These are phyloP conservation scores for Nepenthes mirabilis DNA, from an alignment of 148 eudicot genomes.

Conservation along the genomic window DNA sequence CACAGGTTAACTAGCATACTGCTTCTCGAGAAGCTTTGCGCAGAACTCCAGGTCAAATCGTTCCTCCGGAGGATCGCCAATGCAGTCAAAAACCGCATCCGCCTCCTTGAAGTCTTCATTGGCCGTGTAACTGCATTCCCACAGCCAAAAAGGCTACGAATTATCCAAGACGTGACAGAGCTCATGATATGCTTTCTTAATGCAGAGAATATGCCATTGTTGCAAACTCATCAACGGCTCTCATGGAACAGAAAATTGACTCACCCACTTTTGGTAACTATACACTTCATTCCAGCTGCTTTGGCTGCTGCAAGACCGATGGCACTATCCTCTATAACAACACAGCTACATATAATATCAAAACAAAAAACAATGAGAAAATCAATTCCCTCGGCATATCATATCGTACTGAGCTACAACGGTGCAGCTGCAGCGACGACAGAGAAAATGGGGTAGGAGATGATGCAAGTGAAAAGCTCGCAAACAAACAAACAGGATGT, in stretches of 20 bases:
- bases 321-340: conserved; percentile 88
- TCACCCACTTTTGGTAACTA: conserved; percentile 94
- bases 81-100: conserved; percentile 95
- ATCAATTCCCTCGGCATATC: too few species aligned
- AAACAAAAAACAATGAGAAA: too few species aligned
- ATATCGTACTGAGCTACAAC: too few species aligned
- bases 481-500: too few species aligned
- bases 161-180: too few species aligned
- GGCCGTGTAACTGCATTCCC: conserved; percentile 63
- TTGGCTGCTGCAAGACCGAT: conserved; percentile 98
- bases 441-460: too few species aligned
- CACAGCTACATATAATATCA: conserved; percentile 54
- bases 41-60: conserved; percentile 76
- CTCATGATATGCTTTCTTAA: too few species aligned
- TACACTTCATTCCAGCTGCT: conserved; percentile 97
- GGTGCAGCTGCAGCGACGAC: too few species aligned
- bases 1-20: too few species aligned
- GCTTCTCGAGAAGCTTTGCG: conserved; percentile 65
- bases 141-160: too few species aligned
- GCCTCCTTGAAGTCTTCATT: conserved; percentile 86
- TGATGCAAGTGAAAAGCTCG: not conserved
- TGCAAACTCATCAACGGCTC: not conserved
- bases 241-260: conserved; percentile 7
- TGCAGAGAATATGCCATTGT: too few species aligned
- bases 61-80: conserved; percentile 96